Evolutionary conservation across 768 basidiomycete species (phyloP).

Genomic region (Stropharia rugosoannulata): DNA sequence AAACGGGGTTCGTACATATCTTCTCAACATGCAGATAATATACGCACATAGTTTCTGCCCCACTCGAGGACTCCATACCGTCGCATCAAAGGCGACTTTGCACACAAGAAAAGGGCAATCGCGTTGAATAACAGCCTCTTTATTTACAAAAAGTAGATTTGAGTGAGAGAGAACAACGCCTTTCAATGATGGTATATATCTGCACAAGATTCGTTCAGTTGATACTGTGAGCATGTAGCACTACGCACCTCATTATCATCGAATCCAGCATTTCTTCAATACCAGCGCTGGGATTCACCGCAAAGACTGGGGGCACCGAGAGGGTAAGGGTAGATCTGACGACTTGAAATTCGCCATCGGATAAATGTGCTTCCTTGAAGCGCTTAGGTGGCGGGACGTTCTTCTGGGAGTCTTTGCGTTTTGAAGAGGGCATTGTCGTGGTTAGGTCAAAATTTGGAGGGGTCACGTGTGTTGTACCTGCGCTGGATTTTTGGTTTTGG

Average conservation of each 20-base stretch:
- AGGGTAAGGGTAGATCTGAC: constrained; percentile 67
- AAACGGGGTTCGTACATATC: constrained; percentile 1
- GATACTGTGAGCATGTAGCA: background rate
- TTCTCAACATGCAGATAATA: background rate
- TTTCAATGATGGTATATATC: constrained; percentile 84
- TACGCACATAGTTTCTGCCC: constrained; percentile 77
- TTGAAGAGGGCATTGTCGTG: constrained; percentile 22
- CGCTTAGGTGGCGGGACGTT: constrained; percentile 30
- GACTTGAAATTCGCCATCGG: constrained; percentile 52
- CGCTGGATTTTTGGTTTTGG: constrained; percentile 3
- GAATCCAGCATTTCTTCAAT: constrained; percentile 90
- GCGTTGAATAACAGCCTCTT: constrained; percentile 64
- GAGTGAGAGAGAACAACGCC: constrained; percentile 90
- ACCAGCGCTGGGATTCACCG: constrained; percentile 67
- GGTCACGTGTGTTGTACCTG: constrained; percentile 11
- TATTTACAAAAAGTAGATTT: constrained; percentile 63
- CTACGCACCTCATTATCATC: constrained; percentile 87
- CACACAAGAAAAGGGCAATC: constrained; percentile 88
- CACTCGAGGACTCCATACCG: constrained; percentile 84
- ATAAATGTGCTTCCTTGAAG: constrained; percentile 34
- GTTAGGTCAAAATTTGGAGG: constrained; percentile 9
- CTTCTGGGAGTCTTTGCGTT: constrained; percentile 15
- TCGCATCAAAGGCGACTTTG: constrained; percentile 75
- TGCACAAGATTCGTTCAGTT: constrained; percentile 26
- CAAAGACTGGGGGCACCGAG: constrained; percentile 81